Percentiles rank a stretch among this genome's conserved stretches.
These are phyloP conservation scores for Bertia moriformis DNA, from an alignment of 2,329 filamentous ascomycete species.

Conservation along the genomic window DNA sequence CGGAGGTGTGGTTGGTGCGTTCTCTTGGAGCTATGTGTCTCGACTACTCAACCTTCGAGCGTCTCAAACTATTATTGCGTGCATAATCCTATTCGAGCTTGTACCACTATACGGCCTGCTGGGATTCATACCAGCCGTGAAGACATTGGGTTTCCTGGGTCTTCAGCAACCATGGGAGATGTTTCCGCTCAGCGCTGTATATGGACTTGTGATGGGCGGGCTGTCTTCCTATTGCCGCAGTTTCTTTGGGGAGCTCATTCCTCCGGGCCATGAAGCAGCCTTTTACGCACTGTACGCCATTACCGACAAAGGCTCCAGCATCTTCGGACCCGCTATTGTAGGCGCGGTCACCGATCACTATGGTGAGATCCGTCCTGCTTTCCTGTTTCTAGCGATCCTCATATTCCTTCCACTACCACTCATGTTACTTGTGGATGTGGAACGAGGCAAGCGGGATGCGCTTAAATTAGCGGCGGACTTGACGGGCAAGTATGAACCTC, in stretches of 20 bases:
- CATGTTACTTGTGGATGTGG: slow-evolving; percentile 73
- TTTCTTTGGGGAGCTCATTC: slow-evolving; percentile 84
- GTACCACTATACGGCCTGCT: slow-evolving; percentile 85
- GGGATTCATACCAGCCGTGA: slow-evolving; percentile 72
- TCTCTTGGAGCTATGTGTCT: slow-evolving; percentile 75
- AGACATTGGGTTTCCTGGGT: slow-evolving; percentile 60
- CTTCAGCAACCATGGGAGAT: slow-evolving; percentile 95
- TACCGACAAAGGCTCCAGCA: slow-evolving; percentile 86
- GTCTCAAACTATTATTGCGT: slow-evolving; percentile 80
- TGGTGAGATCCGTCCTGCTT: slow-evolving; percentile 71
- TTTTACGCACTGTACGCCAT: slow-evolving; percentile 97
- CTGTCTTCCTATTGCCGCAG: slow-evolving; percentile 83
- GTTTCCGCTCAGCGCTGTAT: slow-evolving; percentile 81
- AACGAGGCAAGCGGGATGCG: slow-evolving; percentile 59
- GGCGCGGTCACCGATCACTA: slow-evolving; percentile 78
- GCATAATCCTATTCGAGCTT: slow-evolving; percentile 77
- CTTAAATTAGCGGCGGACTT: slow-evolving; percentile 46
- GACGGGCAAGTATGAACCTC: no score
- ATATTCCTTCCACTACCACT: slow-evolving; percentile 76
- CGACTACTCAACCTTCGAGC: slow-evolving; percentile 55
- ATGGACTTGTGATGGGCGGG: slow-evolving; percentile 84
- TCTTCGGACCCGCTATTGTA: slow-evolving; percentile 89
- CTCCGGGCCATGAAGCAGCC: slow-evolving; percentile 82
- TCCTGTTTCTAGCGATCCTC: slow-evolving; percentile 79
- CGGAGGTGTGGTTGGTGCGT: slow-evolving; percentile 72